Evolutionary conservation across 1,139 yeast species (phyloP).

Genomic region (Geotrichum phurueaensis): DNA sequence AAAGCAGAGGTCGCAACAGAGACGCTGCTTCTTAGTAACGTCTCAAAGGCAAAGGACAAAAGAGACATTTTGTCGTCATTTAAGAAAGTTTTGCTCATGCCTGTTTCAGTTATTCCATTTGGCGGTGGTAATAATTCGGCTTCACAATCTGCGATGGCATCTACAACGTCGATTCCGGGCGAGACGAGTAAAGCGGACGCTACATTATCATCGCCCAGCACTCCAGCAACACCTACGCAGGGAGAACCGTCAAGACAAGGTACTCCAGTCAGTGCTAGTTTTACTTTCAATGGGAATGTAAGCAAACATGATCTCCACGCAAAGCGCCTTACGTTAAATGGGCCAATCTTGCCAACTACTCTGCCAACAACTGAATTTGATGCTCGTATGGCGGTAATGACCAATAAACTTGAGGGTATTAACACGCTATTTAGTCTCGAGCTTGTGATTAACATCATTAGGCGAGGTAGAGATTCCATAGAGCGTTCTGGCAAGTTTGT

Average conservation of each 20-base stretch:
- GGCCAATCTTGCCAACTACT: constrained; percentile 3
- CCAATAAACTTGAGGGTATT: constrained; percentile 38
- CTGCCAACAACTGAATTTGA: constrained; percentile 41
- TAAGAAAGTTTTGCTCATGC: constrained; percentile 41
- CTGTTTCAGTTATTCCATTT: constrained; percentile 30
- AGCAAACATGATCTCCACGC: background rate
- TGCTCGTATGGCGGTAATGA: constrained; percentile 42
- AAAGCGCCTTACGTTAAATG: background rate
- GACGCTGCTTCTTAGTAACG: constrained; percentile 40
- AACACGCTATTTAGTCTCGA: constrained; percentile 41
- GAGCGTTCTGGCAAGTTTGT: constrained; percentile 36
- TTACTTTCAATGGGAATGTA: background rate
- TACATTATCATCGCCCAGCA: constrained; percentile 2
- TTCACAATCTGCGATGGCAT: background rate
- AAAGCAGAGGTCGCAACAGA: constrained; percentile 40
- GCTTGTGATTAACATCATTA: constrained; percentile 38
- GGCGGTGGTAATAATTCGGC: constrained; percentile 3
- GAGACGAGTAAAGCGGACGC: background rate
- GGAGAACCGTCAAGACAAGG: constrained; percentile 3
- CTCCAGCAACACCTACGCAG: constrained; percentile 2
- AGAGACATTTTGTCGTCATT: constrained; percentile 50
- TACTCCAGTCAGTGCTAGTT: background rate
- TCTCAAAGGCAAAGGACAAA: constrained; percentile 41
- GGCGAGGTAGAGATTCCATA: constrained; percentile 36
- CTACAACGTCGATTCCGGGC: constrained; percentile 5